Evolutionary conservation across 495 filamentous ascomycete genomes (phyloP).

Genomic region (Podospora conica): DNA sequence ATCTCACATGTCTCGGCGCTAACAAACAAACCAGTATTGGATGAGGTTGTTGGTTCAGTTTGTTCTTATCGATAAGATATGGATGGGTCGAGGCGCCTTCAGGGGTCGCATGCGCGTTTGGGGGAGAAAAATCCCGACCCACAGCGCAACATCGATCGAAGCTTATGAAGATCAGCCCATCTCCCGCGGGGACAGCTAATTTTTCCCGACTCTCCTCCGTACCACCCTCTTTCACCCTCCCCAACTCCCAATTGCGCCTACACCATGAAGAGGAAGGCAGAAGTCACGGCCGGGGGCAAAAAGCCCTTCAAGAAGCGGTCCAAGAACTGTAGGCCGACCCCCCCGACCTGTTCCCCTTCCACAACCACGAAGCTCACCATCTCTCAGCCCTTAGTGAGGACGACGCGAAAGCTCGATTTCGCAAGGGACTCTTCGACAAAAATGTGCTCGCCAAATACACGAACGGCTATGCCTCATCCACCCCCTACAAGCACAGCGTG

Average conservation of each 20-base stretch:
- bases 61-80: not conserved
- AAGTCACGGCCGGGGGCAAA: constrained; percentile 27
- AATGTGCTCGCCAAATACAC: constrained; percentile 61
- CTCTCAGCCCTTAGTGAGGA: constrained; percentile 36
- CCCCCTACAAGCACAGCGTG: constrained; percentile 87
- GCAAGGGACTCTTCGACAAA: constrained; percentile 68
- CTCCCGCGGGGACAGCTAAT: not conserved
- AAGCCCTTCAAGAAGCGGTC: constrained; percentile 38
- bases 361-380: constrained; percentile 8
- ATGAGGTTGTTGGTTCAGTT: not conserved
- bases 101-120: constrained; percentile 5
- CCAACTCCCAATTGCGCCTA: constrained; percentile 21
- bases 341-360: constrained; percentile 4
- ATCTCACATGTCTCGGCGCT: no score
- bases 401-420: constrained; percentile 54
- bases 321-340: constrained; percentile 34
- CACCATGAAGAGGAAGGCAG: constrained; percentile 47
- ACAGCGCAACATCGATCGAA: constrained; percentile 8
- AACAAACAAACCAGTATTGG: no score
- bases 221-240: not conserved
- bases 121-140: constrained; percentile 15
- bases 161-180: constrained; percentile 24
- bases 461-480: constrained; percentile 61
- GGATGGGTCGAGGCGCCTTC: not conserved
- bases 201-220: not conserved